Conservation (phyloP, 2,329 filamentous ascomycete species). For the Fusarium coicis region DNA sequence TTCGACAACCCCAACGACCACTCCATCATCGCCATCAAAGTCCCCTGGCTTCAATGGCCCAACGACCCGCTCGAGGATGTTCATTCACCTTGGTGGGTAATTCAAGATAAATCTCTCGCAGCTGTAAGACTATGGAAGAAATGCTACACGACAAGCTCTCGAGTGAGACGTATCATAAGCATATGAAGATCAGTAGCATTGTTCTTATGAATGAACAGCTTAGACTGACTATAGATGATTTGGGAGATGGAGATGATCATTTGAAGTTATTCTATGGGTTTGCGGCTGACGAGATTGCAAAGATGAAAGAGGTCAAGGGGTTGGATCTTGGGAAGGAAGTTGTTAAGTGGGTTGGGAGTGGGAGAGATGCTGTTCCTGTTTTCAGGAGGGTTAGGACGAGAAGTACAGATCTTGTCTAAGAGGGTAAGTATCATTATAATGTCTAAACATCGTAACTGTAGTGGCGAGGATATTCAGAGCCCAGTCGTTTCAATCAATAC, state of each 20-base stretch:
- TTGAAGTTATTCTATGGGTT: slow-evolving; percentile 25
- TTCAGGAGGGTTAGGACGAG: not conserved
- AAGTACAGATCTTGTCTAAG: not conserved
- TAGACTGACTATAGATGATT: slow-evolving; percentile 5
- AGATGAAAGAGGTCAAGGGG: not conserved
- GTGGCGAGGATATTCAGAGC: not conserved
- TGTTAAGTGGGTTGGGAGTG: slow-evolving; percentile 1
- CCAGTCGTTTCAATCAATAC: not conserved
- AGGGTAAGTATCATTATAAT: not conserved
- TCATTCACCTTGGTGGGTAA: not conserved
- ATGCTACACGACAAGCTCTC: not conserved
- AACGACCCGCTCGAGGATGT: not conserved
- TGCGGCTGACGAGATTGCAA: slow-evolving; percentile 17
- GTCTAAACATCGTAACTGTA: too few species aligned
- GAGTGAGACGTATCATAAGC: slow-evolving; percentile 2
- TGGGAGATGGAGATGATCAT: not conserved
- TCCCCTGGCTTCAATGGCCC: slow-evolving; percentile 31
- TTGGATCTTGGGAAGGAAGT: slow-evolving; percentile 11
- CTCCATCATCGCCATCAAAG: slow-evolving; percentile 1
- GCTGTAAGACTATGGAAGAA: slow-evolving; percentile 1
- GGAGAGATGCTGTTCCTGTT: not conserved
- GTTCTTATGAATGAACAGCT: slow-evolving; percentile 22
- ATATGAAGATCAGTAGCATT: slow-evolving; percentile 11
- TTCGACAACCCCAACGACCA: slow-evolving; percentile 17
- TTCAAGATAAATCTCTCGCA: slow-evolving; percentile 2